A percentile compares a stretch with the other conserved stretches of the same genome.
Conservation (phyloP, 306 rosid species). For the Sphenostylis stenocarpa region DNA sequence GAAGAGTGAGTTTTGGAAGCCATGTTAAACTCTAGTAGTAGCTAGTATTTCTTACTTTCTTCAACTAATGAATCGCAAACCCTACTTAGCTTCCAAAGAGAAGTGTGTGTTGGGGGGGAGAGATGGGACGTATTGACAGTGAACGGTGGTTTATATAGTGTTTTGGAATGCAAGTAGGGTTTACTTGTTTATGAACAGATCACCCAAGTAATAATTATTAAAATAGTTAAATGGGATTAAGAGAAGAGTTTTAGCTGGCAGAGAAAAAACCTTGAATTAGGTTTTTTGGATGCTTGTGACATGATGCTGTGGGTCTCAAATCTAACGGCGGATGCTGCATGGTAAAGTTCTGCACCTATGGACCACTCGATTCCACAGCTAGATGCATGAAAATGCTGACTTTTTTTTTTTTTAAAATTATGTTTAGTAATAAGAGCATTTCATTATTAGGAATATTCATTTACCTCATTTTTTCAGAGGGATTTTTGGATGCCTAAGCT, state of each 20-base stretch:
- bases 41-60: background rate
- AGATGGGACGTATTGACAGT: background rate
- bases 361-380: background rate
- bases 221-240: background rate
- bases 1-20: conserved; percentile 59
- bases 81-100: background rate
- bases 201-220: background rate
- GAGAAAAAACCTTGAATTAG: background rate
- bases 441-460: no score
- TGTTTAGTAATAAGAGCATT: no score
- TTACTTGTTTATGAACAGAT: background rate
- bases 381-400: background rate
- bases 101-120: background rate
- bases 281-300: background rate
- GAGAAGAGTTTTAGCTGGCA: conserved; percentile 1
- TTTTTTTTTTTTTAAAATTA: no score
- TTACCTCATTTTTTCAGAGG: no score
- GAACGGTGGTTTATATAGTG: background rate
- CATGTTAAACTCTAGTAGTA: conserved; percentile 38
- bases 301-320: background rate
- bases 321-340: background rate
- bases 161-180: background rate
- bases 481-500: no score
- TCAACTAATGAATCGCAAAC: background rate
- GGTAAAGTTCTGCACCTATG: background rate